A percentile compares a stretch with the other conserved stretches of the same genome.
Evolutionary conservation across 2,329 filamentous ascomycete genomes (phyloP).

Genomic region (Tolypocladium cylindrosporum): DNA sequence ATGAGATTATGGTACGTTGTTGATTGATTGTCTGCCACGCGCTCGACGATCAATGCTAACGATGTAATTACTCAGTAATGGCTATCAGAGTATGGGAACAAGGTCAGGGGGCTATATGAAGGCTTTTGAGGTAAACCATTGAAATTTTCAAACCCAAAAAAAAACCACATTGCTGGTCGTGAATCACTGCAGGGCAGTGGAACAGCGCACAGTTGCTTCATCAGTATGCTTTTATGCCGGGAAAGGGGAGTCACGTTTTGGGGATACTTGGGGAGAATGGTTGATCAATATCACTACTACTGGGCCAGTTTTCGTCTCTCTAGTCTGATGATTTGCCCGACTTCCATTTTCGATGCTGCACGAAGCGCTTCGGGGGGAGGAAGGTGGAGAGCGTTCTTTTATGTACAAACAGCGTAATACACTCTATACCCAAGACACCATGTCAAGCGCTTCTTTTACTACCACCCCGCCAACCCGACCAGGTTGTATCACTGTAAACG

Average conservation of each 20-base stretch:
- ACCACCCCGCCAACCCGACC: background rate
- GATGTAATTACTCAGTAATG: background rate
- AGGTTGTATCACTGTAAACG: background rate
- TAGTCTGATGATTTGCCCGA: background rate
- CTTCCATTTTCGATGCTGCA: background rate
- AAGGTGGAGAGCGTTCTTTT: background rate
- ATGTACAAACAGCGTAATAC: background rate
- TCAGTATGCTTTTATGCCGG: conserved; percentile 11
- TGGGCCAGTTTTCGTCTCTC: background rate
- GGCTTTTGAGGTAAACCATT: background rate
- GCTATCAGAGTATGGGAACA: background rate
- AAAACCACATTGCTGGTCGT: background rate
- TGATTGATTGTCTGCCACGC: background rate
- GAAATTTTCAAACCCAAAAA: background rate
- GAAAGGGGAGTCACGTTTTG: conserved; percentile 2
- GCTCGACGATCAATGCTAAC: background rate
- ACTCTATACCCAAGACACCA: background rate
- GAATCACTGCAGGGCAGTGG: conserved; percentile 1
- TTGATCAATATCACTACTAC: background rate
- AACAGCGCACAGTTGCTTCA: conserved; percentile 4
- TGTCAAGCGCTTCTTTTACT: background rate
- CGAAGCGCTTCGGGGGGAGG: background rate
- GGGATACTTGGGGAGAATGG: background rate
- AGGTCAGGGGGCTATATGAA: background rate
- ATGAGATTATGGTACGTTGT: conserved; percentile 44